Percentiles rank a stretch among this genome's conserved stretches.
These are phyloP conservation scores for Colletotrichum somersetense DNA, from an alignment of 2,329 filamentous ascomycete species.

Conservation along the genomic window DNA sequence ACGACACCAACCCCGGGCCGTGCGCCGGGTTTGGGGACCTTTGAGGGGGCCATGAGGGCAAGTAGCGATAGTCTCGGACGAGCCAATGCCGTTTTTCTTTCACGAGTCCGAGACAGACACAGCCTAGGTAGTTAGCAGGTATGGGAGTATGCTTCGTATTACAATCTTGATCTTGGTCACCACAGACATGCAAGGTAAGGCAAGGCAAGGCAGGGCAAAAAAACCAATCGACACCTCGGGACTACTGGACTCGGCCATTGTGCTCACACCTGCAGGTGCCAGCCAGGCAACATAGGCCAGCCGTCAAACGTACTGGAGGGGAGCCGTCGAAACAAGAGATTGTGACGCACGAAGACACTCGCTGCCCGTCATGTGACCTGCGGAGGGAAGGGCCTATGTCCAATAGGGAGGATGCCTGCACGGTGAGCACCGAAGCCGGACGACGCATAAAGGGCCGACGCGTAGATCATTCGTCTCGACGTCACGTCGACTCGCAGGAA, in stretches of 20 bases:
- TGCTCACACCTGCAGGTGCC: slow-evolving; percentile 2
- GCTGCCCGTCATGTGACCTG: slow-evolving; percentile 16
- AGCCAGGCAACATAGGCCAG: slow-evolving; percentile 2
- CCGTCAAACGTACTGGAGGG: not conserved
- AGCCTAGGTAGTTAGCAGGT: not conserved
- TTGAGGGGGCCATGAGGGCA: slow-evolving; percentile 20
- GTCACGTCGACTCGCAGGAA: slow-evolving; percentile 4
- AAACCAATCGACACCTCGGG: slow-evolving; percentile 7
- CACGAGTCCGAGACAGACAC: not conserved
- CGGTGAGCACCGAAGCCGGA: slow-evolving; percentile 5
- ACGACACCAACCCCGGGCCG: not conserved
- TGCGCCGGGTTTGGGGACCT: slow-evolving; percentile 10
- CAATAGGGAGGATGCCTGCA: not conserved
- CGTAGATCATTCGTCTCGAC: slow-evolving; percentile 15
- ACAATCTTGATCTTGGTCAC: too few relatives aligned
- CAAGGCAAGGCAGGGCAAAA: slow-evolving; percentile 6
- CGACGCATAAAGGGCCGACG: not conserved
- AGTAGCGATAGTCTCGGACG: not conserved
- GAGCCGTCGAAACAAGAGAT: slow-evolving; percentile 15
- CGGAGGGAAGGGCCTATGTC: not conserved
- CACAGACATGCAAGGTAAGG: too few relatives aligned
- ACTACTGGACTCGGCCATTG: slow-evolving; percentile 25
- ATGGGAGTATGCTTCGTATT: not conserved
- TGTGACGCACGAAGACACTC: slow-evolving; percentile 1
- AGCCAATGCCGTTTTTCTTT: not conserved